Evolutionary conservation across 495 filamentous ascomycete genomes (phyloP).

Genomic region (Penicillium pancosmium): DNA sequence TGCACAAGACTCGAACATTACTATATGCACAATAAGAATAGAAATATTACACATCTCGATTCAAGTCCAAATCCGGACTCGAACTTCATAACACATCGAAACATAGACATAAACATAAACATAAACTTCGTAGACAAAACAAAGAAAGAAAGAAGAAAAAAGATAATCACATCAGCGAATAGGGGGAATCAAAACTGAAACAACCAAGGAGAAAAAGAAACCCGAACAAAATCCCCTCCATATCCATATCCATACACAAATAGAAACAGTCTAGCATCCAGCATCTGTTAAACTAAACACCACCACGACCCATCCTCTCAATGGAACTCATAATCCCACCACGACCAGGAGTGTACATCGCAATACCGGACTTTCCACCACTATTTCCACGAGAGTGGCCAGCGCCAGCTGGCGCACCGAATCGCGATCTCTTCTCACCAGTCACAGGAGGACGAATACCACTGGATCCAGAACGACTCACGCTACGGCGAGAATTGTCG

Average conservation of each 20-base stretch:
- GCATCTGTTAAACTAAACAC: conserved; percentile 6
- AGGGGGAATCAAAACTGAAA: neutral
- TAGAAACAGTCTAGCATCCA: too few species aligned
- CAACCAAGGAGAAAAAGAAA: neutral
- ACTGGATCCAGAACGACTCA: conserved; percentile 32
- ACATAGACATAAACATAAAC: conserved; percentile 1
- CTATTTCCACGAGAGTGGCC: conserved; percentile 44
- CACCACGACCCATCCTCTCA: conserved; percentile 65
- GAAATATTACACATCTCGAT: neutral
- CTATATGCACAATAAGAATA: neutral
- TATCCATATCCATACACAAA: too few species aligned
- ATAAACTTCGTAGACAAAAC: neutral
- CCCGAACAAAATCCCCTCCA: neutral
- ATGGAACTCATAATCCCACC: conserved; percentile 72
- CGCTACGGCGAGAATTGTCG: conserved; percentile 30
- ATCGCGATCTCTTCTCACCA: conserved; percentile 37
- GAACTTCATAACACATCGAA: neutral
- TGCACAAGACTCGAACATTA: too few species aligned
- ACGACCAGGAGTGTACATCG: conserved; percentile 48
- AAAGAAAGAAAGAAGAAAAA: neutral
- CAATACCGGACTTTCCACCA: conserved; percentile 45
- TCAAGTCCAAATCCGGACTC: too few species aligned
- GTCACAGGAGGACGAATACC: conserved; percentile 40
- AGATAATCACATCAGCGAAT: neutral
- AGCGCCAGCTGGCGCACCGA: conserved; percentile 29